These are phyloP conservation scores for Xanthoconium stramineum DNA, from an alignment of 768 basidiomycete species.

Conservation along the genomic window DNA sequence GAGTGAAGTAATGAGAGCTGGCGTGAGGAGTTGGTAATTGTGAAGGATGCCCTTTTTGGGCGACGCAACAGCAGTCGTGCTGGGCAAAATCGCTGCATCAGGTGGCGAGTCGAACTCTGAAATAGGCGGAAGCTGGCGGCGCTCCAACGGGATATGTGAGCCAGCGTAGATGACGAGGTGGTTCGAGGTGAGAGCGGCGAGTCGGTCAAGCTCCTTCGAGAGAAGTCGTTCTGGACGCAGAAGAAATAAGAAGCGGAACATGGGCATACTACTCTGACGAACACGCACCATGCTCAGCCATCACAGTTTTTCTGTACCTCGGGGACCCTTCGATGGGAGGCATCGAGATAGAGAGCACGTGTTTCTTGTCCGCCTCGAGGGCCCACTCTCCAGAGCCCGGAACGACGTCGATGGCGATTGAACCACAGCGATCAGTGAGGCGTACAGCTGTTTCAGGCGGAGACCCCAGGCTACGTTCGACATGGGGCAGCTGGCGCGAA, in stretches of 20 bases:
- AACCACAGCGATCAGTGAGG: conserved; percentile 53
- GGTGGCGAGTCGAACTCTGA: conserved; percentile 29
- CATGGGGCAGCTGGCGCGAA: conserved; percentile 62
- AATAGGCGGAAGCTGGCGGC: conserved; percentile 38
- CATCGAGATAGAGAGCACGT: conserved; percentile 56
- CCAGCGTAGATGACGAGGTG: conserved; percentile 69
- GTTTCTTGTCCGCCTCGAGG: conserved; percentile 42
- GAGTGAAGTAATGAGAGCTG: conserved; percentile 64
- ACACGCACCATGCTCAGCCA: conserved; percentile 55
- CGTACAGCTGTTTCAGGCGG: conserved; percentile 38
- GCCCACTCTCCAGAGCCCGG: conserved; percentile 37
- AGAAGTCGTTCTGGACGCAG: conserved; percentile 40
- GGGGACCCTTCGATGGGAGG: conserved; percentile 44
- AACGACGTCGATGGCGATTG: conserved; percentile 42
- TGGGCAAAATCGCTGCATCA: conserved; percentile 20
- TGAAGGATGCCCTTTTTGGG: conserved; percentile 61
- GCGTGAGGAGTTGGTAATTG: conserved; percentile 74
- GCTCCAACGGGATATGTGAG: conserved; percentile 39
- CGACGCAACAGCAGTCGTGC: conserved; percentile 31
- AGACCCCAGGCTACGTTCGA: conserved; percentile 32
- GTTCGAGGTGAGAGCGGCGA: conserved; percentile 50
- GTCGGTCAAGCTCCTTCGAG: conserved; percentile 44
- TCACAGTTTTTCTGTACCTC: conserved; percentile 42
- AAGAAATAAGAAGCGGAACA: conserved; percentile 1
- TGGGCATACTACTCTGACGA: neutral